Conservation (phyloP, 768 basidiomycete species). For the Galerina sulciceps region DNA sequence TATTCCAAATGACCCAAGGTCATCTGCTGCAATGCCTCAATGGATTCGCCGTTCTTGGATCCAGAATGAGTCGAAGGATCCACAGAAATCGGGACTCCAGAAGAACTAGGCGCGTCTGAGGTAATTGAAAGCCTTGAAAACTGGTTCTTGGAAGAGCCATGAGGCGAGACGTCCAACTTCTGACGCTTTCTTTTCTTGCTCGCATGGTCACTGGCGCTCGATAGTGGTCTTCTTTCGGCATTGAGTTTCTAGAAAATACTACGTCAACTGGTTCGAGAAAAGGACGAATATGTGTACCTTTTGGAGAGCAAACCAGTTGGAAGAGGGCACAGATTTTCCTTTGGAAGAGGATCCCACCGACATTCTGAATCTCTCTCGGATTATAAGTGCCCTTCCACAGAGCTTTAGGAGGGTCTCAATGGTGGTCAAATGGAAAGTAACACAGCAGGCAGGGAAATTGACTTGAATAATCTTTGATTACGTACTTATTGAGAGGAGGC, state of each 20-base stretch:
- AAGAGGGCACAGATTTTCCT: conserved; percentile 37
- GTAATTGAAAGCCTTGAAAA: conserved; percentile 8
- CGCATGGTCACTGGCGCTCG: background rate
- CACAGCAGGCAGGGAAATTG: too few relatives aligned
- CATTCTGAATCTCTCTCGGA: background rate
- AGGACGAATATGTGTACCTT: conserved; percentile 40
- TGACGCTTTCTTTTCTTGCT: conserved; percentile 25
- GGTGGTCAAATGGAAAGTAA: too few relatives aligned
- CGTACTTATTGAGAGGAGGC: too few relatives aligned
- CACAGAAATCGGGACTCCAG: background rate
- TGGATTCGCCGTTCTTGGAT: conserved; percentile 53
- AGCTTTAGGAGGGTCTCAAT: too few relatives aligned
- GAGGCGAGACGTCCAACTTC: conserved; percentile 26
- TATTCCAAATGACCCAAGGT: conserved; percentile 50
- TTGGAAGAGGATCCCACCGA: background rate
- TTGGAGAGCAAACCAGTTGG: conserved; percentile 63
- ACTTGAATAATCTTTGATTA: too few relatives aligned
- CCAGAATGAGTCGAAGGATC: conserved; percentile 20
- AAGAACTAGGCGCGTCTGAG: conserved; percentile 4
- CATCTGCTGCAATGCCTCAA: conserved; percentile 53
- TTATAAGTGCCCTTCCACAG: too few relatives aligned
- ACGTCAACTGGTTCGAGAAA: background rate
- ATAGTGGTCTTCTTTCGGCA: conserved; percentile 11
- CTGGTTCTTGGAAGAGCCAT: background rate
- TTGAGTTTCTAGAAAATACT: conserved; percentile 1